Conservation (phyloP, 768 basidiomycete species). For the Russula emetica region DNA sequence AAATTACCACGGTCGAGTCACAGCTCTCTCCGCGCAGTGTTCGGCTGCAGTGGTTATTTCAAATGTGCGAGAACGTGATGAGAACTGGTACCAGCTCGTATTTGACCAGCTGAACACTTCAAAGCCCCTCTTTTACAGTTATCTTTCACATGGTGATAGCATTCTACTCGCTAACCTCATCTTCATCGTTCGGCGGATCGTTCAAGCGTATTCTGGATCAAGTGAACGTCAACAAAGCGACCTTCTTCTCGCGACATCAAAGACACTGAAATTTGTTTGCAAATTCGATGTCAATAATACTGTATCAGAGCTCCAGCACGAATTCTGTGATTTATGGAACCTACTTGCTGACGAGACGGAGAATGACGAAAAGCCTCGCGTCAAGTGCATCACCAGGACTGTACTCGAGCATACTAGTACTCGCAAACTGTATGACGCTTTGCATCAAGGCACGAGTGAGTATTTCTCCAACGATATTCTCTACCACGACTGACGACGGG, state of each 20-base stretch:
- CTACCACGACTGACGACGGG: neutral
- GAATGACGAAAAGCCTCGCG: neutral
- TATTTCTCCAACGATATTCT: neutral
- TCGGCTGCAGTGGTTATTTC: neutral
- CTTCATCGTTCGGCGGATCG: neutral
- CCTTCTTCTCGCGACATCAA: neutral
- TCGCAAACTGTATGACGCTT: conserved; percentile 1
- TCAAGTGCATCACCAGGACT: neutral
- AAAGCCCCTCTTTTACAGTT: neutral
- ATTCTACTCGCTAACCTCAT: neutral
- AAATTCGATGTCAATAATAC: neutral
- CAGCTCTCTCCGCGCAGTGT: neutral
- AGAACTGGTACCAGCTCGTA: neutral
- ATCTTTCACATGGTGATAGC: neutral
- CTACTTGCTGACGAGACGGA: neutral
- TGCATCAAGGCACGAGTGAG: neutral
- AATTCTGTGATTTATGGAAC: conserved; percentile 16
- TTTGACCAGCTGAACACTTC: neutral
- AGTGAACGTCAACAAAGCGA: neutral
- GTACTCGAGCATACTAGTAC: conserved; percentile 2
- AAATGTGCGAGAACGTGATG: neutral
- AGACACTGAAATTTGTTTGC: neutral
- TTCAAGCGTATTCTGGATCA: neutral
- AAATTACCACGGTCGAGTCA: neutral
- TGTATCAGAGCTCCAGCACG: neutral